These are phyloP conservation scores for Sesbania bispinosa DNA, from an alignment of 306 rosid genomes.

Conservation along the genomic window DNA sequence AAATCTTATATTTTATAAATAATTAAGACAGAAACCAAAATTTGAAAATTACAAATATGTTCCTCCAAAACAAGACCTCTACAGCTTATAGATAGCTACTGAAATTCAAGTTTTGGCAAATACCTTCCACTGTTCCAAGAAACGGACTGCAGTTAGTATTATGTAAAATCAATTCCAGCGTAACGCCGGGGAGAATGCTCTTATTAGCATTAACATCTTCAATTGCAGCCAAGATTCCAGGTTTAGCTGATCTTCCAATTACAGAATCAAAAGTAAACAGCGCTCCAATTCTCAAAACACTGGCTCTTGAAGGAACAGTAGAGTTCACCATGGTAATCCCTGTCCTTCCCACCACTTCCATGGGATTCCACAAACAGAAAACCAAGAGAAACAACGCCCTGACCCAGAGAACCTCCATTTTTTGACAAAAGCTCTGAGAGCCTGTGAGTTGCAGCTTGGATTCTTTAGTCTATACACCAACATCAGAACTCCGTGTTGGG, in stretches of 20 bases:
- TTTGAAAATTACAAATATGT: background rate
- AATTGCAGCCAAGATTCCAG: constrained; percentile 51
- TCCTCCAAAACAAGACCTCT: background rate
- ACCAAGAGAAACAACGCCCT: constrained; percentile 30
- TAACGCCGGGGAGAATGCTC: constrained; percentile 40
- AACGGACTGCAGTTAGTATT: constrained; percentile 76
- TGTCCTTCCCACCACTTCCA: constrained; percentile 39
- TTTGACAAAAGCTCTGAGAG: constrained; percentile 11
- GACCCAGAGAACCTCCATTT: constrained; percentile 39
- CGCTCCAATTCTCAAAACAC: constrained; percentile 56
- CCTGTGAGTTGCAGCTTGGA: background rate
- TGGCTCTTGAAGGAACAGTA: constrained; percentile 32
- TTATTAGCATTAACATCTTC: constrained; percentile 55
- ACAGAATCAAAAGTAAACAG: constrained; percentile 54
- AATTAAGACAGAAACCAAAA: background rate
- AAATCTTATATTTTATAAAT: background rate
- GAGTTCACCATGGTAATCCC: constrained; percentile 37
- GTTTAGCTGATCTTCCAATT: constrained; percentile 62
- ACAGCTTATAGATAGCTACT: background rate
- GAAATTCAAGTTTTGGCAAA: constrained; percentile 19
- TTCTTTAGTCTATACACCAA: constrained; percentile 21
- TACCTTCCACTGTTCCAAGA: constrained; percentile 68
- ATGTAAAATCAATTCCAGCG: constrained; percentile 30
- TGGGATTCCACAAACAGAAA: constrained; percentile 43
- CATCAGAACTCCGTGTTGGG: constrained; percentile 19